Evolutionary conservation across 345 rosid genomes (phyloP).

Genomic region (Linum usitatissimum): DNA sequence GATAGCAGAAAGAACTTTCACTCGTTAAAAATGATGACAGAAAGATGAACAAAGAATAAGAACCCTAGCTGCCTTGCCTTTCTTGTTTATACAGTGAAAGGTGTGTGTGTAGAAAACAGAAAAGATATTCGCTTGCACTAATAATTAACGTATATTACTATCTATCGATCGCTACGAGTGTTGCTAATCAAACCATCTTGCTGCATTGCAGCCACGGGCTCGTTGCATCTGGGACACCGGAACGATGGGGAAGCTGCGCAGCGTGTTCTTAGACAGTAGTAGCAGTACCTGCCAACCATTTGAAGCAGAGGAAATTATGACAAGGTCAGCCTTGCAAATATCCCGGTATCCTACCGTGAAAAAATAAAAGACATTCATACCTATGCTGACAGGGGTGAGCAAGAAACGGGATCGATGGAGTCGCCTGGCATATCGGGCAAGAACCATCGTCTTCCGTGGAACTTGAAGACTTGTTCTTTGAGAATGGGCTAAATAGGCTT

Average conservation of each 20-base stretch:
- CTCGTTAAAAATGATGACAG: too few species aligned
- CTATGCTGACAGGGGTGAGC: slow-evolving; percentile 95
- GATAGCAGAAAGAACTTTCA: too few species aligned
- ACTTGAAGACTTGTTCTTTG: slow-evolving; percentile 66
- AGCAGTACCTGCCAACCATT: slow-evolving; percentile 64
- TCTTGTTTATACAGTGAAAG: too few species aligned
- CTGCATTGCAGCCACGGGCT: slow-evolving; percentile 80
- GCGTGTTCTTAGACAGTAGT: slow-evolving; percentile 83
- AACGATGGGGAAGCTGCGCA: slow-evolving; percentile 67
- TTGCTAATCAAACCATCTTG: slow-evolving; percentile 25
- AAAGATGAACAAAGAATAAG: too few species aligned
- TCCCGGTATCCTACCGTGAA: too few species aligned
- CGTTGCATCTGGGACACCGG: slow-evolving; percentile 65
- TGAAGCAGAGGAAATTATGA: slow-evolving; percentile 4
- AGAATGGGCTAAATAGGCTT: slow-evolving; percentile 64
- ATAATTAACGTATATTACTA: slow-evolving; percentile 3
- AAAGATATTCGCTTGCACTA: neutral
- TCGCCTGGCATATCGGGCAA: slow-evolving; percentile 77
- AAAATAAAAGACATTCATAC: slow-evolving; percentile 19
- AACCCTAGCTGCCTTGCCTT: too few species aligned
- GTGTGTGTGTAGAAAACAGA: too few species aligned
- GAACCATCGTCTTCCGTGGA: slow-evolving; percentile 39
- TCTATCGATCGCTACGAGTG: slow-evolving; percentile 7
- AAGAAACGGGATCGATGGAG: slow-evolving; percentile 74
- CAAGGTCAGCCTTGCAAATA: neutral